Conservation (phyloP, 345 rosid genomes). For the Gossypium turneri region DNA sequence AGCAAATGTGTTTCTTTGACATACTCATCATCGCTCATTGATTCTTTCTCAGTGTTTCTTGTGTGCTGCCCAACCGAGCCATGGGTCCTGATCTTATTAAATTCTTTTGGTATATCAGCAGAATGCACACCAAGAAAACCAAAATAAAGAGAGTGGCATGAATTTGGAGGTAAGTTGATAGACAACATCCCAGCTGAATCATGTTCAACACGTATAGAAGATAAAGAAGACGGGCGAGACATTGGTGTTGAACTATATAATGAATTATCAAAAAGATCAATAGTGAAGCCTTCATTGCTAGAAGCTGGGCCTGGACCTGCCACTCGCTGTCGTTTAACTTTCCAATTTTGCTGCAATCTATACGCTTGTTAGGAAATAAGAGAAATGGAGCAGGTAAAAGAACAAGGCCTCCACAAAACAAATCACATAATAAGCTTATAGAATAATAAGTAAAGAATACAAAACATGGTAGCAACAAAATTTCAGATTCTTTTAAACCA, state of each 20-base stretch:
- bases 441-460: conserved; percentile 7
- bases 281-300: conserved; percentile 76
- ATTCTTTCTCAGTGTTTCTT: conserved; percentile 39
- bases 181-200: conserved; percentile 92
- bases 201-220: conserved; percentile 71
- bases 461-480: not conserved
- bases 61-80: conserved; percentile 23
- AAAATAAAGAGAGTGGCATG: conserved; percentile 67
- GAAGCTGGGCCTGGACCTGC: conserved; percentile 52
- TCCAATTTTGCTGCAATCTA: conserved; percentile 99
- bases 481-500: conserved; percentile 12
- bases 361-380: conserved; percentile 28
- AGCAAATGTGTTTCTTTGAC: conserved; percentile 61
- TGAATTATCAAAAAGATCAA: conserved; percentile 79
- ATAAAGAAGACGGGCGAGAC: conserved; percentile 55
- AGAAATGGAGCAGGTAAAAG: conserved; percentile 6
- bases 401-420: not conserved
- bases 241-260: conserved; percentile 42
- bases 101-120: conserved; percentile 24
- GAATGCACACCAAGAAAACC: conserved; percentile 60
- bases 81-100: conserved; percentile 29
- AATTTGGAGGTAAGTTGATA: conserved; percentile 68
- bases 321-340: conserved; percentile 83
- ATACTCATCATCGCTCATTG: conserved; percentile 49
- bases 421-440: not conserved